These are phyloP conservation scores for Tillandsia leiboldiana DNA, from an alignment of 176 grass and related monocot genomes.

Conservation along the genomic window DNA sequence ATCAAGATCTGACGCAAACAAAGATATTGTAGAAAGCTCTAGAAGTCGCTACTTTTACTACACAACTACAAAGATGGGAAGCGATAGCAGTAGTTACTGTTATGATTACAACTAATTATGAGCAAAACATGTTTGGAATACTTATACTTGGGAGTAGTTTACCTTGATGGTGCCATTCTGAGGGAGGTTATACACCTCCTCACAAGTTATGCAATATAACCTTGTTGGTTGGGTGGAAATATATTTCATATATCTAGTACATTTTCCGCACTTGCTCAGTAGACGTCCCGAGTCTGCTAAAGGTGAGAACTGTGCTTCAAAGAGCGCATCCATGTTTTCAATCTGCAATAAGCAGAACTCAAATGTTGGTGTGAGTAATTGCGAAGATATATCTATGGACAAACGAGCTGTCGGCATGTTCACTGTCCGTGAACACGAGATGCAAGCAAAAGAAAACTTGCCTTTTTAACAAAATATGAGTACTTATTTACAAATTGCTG, in stretches of 20 bases:
- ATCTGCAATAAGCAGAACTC: slow-evolving; percentile 49
- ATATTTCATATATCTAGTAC: slow-evolving; percentile 87
- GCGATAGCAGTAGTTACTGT: background rate
- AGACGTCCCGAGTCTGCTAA: slow-evolving; percentile 80
- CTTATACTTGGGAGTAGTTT: background rate
- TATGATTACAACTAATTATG: background rate
- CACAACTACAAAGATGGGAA: background rate
- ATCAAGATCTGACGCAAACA: too few species aligned
- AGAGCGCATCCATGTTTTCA: slow-evolving; percentile 94
- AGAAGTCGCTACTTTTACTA: background rate
- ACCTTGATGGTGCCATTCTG: slow-evolving; percentile 96
- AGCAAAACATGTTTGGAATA: slow-evolving; percentile 5
- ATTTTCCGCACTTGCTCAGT: slow-evolving; percentile 97
- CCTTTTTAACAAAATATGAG: slow-evolving; percentile 87
- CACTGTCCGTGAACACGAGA: too few species aligned
- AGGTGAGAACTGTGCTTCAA: slow-evolving; percentile 98
- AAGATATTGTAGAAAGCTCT: too few species aligned
- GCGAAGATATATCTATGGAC: too few species aligned
- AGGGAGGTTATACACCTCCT: slow-evolving; percentile 97
- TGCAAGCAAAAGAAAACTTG: slow-evolving; percentile 10
- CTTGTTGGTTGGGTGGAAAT: slow-evolving; percentile 77
- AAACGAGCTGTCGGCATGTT: background rate
- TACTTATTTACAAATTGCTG: slow-evolving; percentile 82
- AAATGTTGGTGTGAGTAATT: background rate
- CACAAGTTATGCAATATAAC: slow-evolving; percentile 87